phyloP scores from a whole-genome alignment of 768 basidiomycete genomes.

The Tylopilus subfusipes region DNA sequence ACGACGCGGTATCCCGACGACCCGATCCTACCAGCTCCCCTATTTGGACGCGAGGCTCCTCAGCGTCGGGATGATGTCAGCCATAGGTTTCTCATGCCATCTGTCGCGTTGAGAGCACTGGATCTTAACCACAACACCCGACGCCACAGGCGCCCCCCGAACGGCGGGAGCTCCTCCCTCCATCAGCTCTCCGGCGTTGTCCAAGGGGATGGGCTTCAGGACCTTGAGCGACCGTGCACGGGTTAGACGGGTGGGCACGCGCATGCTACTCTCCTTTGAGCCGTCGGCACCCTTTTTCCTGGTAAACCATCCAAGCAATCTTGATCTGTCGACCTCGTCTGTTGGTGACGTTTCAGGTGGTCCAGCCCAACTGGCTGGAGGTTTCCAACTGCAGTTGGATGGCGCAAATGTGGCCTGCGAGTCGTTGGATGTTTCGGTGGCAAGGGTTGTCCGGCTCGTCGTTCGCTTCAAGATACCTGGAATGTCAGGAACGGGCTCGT shows the following conservation, averaged over 20 bases:
- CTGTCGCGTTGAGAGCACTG: slow-evolving; percentile 6
- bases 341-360: not conserved
- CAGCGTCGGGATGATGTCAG: slow-evolving; percentile 30
- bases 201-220: not conserved
- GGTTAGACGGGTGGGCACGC: not conserved
- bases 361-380: slow-evolving; percentile 27
- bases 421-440: not conserved
- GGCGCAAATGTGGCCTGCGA: not conserved
- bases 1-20: not conserved
- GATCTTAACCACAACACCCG: slow-evolving; percentile 14
- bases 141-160: not conserved
- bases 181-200: not conserved
- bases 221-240: slow-evolving; percentile 1
- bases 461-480: not conserved
- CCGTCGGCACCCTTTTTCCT: slow-evolving; percentile 1
- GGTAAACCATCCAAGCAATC: not conserved
- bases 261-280: not conserved
- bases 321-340: not conserved
- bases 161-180: not conserved
- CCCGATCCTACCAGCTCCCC: not conserved
- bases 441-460: not conserved
- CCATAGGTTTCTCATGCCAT: slow-evolving; percentile 25
- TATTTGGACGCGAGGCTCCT: slow-evolving; percentile 25
- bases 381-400: slow-evolving; percentile 10
- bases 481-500: not conserved